Conservation (phyloP, 1,284 basidiomycete species). For the Ceratobasidium sp. region DNA sequence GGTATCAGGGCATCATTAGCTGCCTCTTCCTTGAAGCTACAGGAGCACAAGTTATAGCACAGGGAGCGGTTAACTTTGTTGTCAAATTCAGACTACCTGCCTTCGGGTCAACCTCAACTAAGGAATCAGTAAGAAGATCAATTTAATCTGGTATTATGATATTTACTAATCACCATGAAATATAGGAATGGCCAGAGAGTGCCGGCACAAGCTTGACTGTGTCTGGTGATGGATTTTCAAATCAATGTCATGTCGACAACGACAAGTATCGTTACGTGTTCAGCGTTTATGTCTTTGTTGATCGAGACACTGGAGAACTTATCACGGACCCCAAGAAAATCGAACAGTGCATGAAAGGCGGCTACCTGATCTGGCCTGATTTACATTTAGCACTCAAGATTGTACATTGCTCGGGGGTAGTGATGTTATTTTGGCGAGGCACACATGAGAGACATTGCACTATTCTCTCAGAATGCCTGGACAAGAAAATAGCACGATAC, state of each 20-base stretch:
- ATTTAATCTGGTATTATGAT: too few relatives aligned
- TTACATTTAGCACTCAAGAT: not conserved
- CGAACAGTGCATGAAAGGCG: not conserved
- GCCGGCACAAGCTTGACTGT: not conserved
- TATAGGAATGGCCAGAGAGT: not conserved
- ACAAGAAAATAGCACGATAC: not conserved
- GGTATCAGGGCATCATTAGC: not conserved
- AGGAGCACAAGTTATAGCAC: not conserved
- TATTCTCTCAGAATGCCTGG: not conserved
- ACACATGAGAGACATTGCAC: not conserved
- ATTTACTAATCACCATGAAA: not conserved
- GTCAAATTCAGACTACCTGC: not conserved
- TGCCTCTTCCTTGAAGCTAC: not conserved
- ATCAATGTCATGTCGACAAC: not conserved
- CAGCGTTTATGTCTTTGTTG: slow-evolving; percentile 16
- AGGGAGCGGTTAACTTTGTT: not conserved
- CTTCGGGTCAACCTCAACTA: not conserved
- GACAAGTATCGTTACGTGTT: slow-evolving; percentile 2
- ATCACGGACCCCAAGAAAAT: not conserved
- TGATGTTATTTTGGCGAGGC: not conserved
- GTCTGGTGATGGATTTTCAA: not conserved
- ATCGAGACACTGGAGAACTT: not conserved
- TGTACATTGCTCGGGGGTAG: not conserved
- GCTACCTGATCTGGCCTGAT: not conserved
- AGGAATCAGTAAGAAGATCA: too few relatives aligned